A percentile compares a stretch with the other conserved stretches of the same genome.
Evolutionary conservation across 1,139 yeast genomes (phyloP).

Genomic region (Eremothecium cymbalariae): DNA sequence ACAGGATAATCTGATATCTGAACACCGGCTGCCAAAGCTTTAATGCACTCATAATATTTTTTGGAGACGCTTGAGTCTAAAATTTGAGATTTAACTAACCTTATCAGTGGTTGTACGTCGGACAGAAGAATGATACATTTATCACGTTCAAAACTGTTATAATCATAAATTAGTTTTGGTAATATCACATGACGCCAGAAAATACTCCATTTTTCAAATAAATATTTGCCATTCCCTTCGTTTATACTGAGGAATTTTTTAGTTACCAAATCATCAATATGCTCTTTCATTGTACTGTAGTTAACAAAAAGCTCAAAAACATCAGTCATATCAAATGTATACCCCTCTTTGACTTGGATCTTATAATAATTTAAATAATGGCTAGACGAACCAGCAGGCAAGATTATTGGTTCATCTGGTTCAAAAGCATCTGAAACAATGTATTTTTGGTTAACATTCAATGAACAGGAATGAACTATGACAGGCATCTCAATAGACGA

Average conservation of each 20-base stretch:
- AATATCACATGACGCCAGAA: constrained; percentile 1
- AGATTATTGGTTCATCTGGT: constrained; percentile 15
- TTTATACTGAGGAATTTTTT: constrained; percentile 18
- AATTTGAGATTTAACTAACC: background rate
- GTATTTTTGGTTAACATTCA: constrained; percentile 11
- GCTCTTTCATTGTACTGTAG: constrained; percentile 25
- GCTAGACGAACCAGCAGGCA: constrained; percentile 17
- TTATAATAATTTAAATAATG: constrained; percentile 25
- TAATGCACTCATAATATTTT: background rate
- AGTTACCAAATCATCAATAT: constrained; percentile 24
- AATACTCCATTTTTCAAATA: background rate
- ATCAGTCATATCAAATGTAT: constrained; percentile 16
- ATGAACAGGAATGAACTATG: background rate
- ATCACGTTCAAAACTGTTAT: background rate
- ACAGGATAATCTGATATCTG: no score
- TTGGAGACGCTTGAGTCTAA: background rate
- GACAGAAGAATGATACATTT: background rate
- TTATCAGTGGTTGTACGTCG: background rate
- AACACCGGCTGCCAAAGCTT: background rate
- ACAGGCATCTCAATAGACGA: constrained; percentile 14
- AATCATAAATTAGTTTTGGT: background rate
- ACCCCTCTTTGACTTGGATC: constrained; percentile 10
- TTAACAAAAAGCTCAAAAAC: constrained; percentile 19
- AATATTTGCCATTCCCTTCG: no score
- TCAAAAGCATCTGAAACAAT: constrained; percentile 17